Evolutionary conservation across 371 early-diverging fungal species (phyloP), one percentile per base, ranked within the genome.

Genomic region (Capillidium heterosporum): DNA sequence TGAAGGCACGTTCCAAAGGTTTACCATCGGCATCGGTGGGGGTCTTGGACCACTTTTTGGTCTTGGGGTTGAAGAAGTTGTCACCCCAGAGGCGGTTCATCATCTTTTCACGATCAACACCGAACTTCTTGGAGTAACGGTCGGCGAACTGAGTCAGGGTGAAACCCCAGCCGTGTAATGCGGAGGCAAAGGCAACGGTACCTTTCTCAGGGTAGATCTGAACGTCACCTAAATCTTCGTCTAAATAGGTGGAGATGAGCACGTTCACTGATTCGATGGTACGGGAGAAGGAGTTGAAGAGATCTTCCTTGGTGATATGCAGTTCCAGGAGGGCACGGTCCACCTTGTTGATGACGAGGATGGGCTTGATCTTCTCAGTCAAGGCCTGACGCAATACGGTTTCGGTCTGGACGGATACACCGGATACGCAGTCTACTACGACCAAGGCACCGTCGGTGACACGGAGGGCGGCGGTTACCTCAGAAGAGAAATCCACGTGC

Each of bases 91-190:
- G 83, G 68, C 81, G 81, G 58, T 63, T 60, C 94, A 96, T 94
- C 89, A 94, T 89, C 84, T 95, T 95, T 61, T 80, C 74, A 67
- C 82, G 78, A 73, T 92, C 91, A 60, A 91, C 89, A 78, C 92
- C 92, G 65, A 96, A 92, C 79, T 92, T 91, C 83, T 95, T 92
- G 70, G 95, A 72, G 76, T 95, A 99, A 62, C 95, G 89, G 61
- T 76, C 71, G 62, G 99, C 96, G 67, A 99, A 98, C 75, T 95
- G 95, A 67, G 90, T 92, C 56, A 99, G 89, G 59, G 99, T 98
- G 84, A 99, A 98, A 73, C 93, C 99, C 99, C 99, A 99, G 63
- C 97, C 99, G 82, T 99, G 99, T 58, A 98, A 86, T 78, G 97
- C 99, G 64, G 98, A 98, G 65, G 97, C 98, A 73, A 99, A 99